Conservation (phyloP, 495 filamentous ascomycete species). For the Cercophora samala region DNA sequence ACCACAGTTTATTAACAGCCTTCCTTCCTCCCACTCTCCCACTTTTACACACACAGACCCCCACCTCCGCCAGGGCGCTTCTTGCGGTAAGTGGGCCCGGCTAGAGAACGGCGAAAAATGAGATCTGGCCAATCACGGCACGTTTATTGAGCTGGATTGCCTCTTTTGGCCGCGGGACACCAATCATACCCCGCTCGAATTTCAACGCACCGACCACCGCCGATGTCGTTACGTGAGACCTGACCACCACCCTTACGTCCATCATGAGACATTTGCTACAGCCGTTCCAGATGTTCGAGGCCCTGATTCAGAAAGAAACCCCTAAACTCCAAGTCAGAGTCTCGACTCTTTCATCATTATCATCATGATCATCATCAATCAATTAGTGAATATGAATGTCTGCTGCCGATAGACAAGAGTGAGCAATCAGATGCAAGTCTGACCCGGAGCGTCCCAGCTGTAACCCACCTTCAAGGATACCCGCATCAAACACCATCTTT, state of each 20-base stretch:
- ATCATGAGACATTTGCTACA: neutral
- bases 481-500: neutral
- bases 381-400: neutral
- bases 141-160: conserved; percentile 16
- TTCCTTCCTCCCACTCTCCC: no score
- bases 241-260: neutral
- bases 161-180: conserved; percentile 19
- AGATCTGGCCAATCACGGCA: conserved; percentile 18
- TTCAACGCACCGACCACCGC: neutral
- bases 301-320: neutral
- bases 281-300: neutral
- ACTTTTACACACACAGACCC: neutral
- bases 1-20: neutral
- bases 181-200: neutral
- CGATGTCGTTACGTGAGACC: neutral
- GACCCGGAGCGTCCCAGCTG: neutral
- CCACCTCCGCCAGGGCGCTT: neutral
- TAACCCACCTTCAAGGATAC: neutral
- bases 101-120: neutral
- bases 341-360: neutral
- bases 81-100: conserved; percentile 4
- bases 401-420: neutral
- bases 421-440: neutral
- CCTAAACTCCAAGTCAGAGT: neutral
- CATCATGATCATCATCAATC: no score